A percentile compares a stretch with the other conserved stretches of the same genome.
These are phyloP conservation scores for Globisporangium carolinianum DNA, from an alignment of 352 stramenopile species.

Conservation along the genomic window DNA sequence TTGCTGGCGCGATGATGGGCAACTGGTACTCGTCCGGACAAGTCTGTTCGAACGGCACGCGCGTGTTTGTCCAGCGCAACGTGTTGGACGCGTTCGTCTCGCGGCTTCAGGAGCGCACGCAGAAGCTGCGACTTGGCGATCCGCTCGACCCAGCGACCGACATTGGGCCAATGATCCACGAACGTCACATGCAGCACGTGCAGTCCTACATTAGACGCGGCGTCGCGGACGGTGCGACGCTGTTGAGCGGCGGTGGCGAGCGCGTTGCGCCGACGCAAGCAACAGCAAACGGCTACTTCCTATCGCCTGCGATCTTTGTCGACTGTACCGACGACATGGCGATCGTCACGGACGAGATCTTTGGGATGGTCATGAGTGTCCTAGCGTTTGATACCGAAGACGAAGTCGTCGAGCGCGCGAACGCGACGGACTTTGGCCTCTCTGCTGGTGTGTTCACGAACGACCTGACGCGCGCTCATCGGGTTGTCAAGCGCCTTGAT, in stretches of 20 bases:
- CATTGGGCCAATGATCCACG: slow-evolving; percentile 85
- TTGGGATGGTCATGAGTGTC: slow-evolving; percentile 79
- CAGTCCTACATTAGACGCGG: slow-evolving; percentile 60
- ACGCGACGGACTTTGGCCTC: slow-evolving; percentile 74
- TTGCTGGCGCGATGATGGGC: slow-evolving; percentile 75
- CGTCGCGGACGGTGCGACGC: slow-evolving; percentile 45
- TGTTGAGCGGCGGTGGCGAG: slow-evolving; percentile 49
- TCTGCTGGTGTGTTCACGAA: slow-evolving; percentile 84
- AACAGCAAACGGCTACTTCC: slow-evolving; percentile 77
- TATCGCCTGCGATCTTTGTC: slow-evolving; percentile 88
- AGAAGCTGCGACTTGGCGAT: slow-evolving; percentile 74
- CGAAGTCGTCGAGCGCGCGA: slow-evolving; percentile 73
- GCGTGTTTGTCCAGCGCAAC: slow-evolving; percentile 82
- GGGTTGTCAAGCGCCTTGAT: slow-evolving; percentile 58
- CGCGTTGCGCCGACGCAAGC: slow-evolving; percentile 35
- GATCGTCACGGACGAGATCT: slow-evolving; percentile 82
- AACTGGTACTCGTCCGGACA: slow-evolving; percentile 88
- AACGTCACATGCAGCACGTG: slow-evolving; percentile 75
- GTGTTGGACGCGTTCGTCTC: slow-evolving; percentile 81
- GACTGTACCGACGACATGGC: slow-evolving; percentile 85
- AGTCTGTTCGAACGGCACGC: slow-evolving; percentile 88
- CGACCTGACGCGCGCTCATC: slow-evolving; percentile 71
- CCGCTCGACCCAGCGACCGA: slow-evolving; percentile 72
- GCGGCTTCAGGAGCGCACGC: slow-evolving; percentile 70
- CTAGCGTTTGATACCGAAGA: slow-evolving; percentile 71